Evolutionary conservation across 2,329 filamentous ascomycete species (phyloP).

Genomic region (Botrytis aclada): DNA sequence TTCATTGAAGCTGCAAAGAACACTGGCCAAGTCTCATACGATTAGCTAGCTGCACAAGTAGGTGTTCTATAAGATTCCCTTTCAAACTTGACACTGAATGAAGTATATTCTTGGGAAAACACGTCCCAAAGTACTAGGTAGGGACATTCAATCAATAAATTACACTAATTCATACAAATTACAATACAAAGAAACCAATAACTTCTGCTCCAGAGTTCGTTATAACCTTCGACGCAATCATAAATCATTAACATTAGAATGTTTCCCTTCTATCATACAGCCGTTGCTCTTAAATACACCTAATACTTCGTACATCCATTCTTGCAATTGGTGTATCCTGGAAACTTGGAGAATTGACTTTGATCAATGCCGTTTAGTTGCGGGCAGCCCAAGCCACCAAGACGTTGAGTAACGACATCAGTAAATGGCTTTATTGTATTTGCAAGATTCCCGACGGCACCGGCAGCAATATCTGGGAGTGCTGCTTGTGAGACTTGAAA

Average conservation of each 20-base stretch:
- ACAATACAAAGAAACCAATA: neutral
- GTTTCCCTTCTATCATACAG: neutral
- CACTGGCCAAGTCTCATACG: neutral
- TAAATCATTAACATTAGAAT: neutral
- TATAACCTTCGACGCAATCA: neutral
- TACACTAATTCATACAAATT: neutral
- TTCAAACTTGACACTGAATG: neutral
- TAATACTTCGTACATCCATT: conserved; percentile 6
- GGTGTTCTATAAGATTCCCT: neutral
- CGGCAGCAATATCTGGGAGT: conserved; percentile 43
- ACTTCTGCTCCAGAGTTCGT: neutral
- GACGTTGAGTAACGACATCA: neutral
- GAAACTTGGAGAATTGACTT: neutral
- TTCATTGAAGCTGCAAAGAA: neutral
- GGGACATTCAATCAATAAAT: neutral
- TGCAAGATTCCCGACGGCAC: neutral
- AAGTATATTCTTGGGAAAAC: neutral
- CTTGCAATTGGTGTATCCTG: conserved; percentile 12
- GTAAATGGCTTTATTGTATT: conserved; percentile 1
- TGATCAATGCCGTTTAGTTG: conserved; percentile 8
- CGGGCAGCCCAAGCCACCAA: conserved; percentile 20
- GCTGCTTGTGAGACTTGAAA: conserved; percentile 42
- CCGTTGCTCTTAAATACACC: neutral
- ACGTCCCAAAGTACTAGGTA: neutral
- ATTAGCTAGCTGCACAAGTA: neutral